phyloP scores from a whole-genome alignment of 148 eudicot genomes.

The Nepenthes mirabilis region DNA sequence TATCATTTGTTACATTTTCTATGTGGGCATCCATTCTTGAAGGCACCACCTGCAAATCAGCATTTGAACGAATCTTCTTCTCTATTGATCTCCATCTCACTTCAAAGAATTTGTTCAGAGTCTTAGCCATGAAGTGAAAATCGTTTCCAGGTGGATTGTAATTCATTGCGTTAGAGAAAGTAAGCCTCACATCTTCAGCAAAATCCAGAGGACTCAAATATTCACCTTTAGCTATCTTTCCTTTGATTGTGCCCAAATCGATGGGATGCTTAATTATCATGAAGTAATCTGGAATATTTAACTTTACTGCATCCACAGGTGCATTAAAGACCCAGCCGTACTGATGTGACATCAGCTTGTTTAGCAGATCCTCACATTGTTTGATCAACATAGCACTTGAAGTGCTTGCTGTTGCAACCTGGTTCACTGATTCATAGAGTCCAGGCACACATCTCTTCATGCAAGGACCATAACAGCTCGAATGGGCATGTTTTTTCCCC shows the following conservation, averaged over 20 bases:
- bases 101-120: slow-evolving; percentile 56
- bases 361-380: slow-evolving; percentile 55
- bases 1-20: slow-evolving; percentile 29
- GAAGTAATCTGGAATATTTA: slow-evolving; percentile 76
- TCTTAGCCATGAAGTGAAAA: slow-evolving; percentile 68
- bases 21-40: no score
- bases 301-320: slow-evolving; percentile 64
- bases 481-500: slow-evolving; percentile 43
- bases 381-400: slow-evolving; percentile 42
- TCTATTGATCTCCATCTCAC: slow-evolving; percentile 63
- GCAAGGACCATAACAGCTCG: slow-evolving; percentile 37
- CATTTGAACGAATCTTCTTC: slow-evolving; percentile 43
- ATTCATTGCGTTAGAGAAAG: slow-evolving; percentile 70
- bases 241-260: slow-evolving; percentile 79
- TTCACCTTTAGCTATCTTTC: slow-evolving; percentile 37
- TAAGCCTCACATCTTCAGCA: slow-evolving; percentile 75
- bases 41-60: slow-evolving; percentile 12
- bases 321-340: slow-evolving; percentile 58
- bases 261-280: slow-evolving; percentile 78
- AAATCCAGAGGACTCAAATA: slow-evolving; percentile 49
- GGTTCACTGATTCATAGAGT: slow-evolving; percentile 21
- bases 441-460: slow-evolving; percentile 25
- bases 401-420: slow-evolving; percentile 14
- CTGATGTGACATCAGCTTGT: slow-evolving; percentile 41
- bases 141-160: slow-evolving; percentile 66